phyloP scores from a whole-genome alignment of 257 asterid genomes.

The Striga asiatica region DNA sequence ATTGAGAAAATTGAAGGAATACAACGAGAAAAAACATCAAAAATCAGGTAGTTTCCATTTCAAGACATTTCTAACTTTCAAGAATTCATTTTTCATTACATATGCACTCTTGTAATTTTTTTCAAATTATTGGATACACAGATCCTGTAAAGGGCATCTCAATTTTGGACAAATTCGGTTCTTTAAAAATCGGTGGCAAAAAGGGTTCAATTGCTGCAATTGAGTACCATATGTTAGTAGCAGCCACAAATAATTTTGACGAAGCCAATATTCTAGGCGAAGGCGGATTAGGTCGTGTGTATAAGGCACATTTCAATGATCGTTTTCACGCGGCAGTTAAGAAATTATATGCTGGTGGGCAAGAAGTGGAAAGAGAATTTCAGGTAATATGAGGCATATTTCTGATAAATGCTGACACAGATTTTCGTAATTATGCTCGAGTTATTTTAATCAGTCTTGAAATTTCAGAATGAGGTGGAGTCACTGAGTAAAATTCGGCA shows the following conservation, averaged over 20 bases:
- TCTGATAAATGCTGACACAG: not conserved
- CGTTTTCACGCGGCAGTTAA: not conserved
- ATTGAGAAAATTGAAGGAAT: constrained; percentile 38
- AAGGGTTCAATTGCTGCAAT: constrained; percentile 33
- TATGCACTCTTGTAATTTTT: not conserved
- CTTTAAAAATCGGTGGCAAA: constrained; percentile 25
- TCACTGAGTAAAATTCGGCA: not conserved
- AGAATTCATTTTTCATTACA: not conserved
- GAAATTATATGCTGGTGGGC: not conserved
- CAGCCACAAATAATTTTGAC: not conserved
- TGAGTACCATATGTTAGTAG: not conserved
- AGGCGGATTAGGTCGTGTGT: not conserved
- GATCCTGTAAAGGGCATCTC: constrained; percentile 33
- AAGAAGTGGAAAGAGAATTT: not conserved
- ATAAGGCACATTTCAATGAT: not conserved
- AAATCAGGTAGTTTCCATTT: constrained; percentile 28
- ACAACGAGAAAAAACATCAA: constrained; percentile 22
- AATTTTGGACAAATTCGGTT: constrained; percentile 27
- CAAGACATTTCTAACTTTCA: not conserved
- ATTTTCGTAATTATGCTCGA: not conserved
- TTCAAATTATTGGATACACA: not conserved
- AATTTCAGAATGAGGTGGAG: constrained; percentile 6
- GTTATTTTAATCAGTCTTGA: not conserved
- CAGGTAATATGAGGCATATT: not conserved
- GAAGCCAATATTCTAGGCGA: not conserved